Base-by-base conservation (phyloP, 352 stramenopile genomes). In the Phytophthora multivora region DNA sequence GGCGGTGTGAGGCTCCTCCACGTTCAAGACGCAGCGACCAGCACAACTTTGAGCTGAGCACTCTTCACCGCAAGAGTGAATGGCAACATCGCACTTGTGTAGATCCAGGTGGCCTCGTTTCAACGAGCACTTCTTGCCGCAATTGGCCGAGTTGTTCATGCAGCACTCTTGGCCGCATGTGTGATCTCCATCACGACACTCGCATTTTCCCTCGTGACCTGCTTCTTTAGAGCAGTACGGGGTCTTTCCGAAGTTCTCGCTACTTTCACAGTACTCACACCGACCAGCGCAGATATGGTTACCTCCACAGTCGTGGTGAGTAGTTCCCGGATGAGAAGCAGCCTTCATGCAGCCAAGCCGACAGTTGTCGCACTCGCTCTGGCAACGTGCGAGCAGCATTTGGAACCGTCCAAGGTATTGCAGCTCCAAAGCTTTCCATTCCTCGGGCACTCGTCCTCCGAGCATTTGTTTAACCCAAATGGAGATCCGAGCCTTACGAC, bases 291-390 rank as follows among this genome's bases (percentile, higher is more conserved):
- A 91, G 0, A 54, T 35, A 48, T 92, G 86, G 26, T 40, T 80
- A 0, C 65, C 83, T 12, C 65, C 67, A 51, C 86, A 94, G 41
- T 89, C 60, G 48, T 94, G 86, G 0, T 16, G 18, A 0, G 28
- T 53, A 15, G 49, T 59, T 1, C 59, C 51, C 0, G 59, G 23
- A 49, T 92, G 83, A 9, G 66, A 38, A 5, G 74, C 74, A 19
- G 71, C 61, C 33, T 90, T 77, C 78, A 92, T 81, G 19, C 86
- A 94, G 0, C 86, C 80, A 15, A 92, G 59, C 9, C 75, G 72
- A 15, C 80, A 92, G 0, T 73, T 25, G 2, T 59, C 61, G 41
- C 86, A 94, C 5, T 71, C 61, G 46, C 79, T 75, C 26, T 86
- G 67, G 42, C 86, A 94, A 2, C 86, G 86, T 2, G 63, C 71